phyloP scores from a whole-genome alignment of 768 basidiomycete species.

The Suillus weaverae region DNA sequence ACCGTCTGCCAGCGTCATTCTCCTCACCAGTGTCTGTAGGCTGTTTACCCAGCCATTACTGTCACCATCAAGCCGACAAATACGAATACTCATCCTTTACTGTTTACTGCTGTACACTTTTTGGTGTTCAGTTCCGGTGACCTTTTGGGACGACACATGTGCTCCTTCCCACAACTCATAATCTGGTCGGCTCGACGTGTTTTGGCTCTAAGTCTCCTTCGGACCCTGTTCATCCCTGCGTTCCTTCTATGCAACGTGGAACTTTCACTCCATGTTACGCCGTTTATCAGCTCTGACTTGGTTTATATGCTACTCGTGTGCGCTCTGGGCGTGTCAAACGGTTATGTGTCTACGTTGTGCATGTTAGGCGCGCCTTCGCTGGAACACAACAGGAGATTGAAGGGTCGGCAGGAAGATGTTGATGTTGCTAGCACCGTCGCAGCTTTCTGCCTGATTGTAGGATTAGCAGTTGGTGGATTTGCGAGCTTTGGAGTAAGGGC shows the following conservation, averaged over 20 bases:
- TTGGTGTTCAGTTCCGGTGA: slow-evolving; percentile 75
- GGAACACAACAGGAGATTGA: slow-evolving; percentile 72
- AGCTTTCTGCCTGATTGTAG: slow-evolving; percentile 76
- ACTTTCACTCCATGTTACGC: slow-evolving; percentile 33
- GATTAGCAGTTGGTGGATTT: slow-evolving; percentile 73
- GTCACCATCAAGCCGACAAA: slow-evolving; percentile 70
- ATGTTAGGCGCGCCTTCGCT: slow-evolving; percentile 85
- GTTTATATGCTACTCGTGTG: slow-evolving; percentile 75
- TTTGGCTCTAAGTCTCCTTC: slow-evolving; percentile 59
- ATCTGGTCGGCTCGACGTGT: slow-evolving; percentile 71
- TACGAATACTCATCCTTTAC: slow-evolving; percentile 67
- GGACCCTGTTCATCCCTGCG: slow-evolving; percentile 82
- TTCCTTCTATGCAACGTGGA: slow-evolving; percentile 89
- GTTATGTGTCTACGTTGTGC: slow-evolving; percentile 73
- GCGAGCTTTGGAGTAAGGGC: slow-evolving; percentile 79
- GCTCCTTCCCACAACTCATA: slow-evolving; percentile 61
- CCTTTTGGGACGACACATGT: slow-evolving; percentile 66
- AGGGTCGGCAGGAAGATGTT: slow-evolving; percentile 71
- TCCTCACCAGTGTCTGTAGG: slow-evolving; percentile 41
- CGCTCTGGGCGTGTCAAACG: slow-evolving; percentile 76
- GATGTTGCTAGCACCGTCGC: slow-evolving; percentile 83
- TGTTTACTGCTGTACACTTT: slow-evolving; percentile 81
- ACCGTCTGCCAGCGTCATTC: not conserved
- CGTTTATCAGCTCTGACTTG: slow-evolving; percentile 74
- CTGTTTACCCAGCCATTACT: slow-evolving; percentile 87